Evolutionary conservation across 2,329 filamentous ascomycete species (phyloP).

Genomic region (Corinectria fuckeliana): DNA sequence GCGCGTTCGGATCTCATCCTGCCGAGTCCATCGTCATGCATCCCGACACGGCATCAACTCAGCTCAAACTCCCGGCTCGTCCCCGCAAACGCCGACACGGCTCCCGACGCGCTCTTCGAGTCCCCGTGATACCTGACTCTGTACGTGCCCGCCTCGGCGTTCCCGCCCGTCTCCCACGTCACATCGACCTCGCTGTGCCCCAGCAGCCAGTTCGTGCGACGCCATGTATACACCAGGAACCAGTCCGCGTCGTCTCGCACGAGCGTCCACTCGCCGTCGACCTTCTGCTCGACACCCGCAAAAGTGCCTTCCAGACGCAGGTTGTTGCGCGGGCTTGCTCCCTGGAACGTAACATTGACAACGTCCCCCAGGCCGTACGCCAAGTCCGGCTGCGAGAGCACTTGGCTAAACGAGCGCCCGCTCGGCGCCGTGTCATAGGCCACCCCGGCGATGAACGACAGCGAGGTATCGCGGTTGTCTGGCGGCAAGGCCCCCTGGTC

Average conservation of each 20-base stretch:
- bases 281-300: conserved; percentile 73
- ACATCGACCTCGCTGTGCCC: conserved; percentile 81
- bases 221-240: conserved; percentile 83
- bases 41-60: conserved; percentile 2
- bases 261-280: conserved; percentile 62
- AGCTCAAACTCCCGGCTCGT: conserved; percentile 14
- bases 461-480: conserved; percentile 76
- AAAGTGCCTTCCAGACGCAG: conserved; percentile 80
- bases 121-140: conserved; percentile 86
- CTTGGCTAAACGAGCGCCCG: conserved; percentile 73
- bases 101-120: conserved; percentile 58
- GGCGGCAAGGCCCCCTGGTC: conserved; percentile 70
- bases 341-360: conserved; percentile 76
- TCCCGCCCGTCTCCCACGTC: conserved; percentile 69
- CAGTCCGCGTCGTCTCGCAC: conserved; percentile 81
- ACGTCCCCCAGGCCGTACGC: conserved; percentile 66
- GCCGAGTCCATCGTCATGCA: not conserved
- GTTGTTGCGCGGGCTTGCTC: conserved; percentile 90
- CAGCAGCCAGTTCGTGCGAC: conserved; percentile 69
- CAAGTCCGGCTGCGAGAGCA: conserved; percentile 60
- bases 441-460: conserved; percentile 82
- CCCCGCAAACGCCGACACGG: conserved; percentile 12
- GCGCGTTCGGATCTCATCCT: not conserved
- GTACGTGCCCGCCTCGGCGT: conserved; percentile 71
- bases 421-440: conserved; percentile 73